Conservation (phyloP, 2,329 filamentous ascomycete genomes). For the Lecanoromycetidae sp. region DNA sequence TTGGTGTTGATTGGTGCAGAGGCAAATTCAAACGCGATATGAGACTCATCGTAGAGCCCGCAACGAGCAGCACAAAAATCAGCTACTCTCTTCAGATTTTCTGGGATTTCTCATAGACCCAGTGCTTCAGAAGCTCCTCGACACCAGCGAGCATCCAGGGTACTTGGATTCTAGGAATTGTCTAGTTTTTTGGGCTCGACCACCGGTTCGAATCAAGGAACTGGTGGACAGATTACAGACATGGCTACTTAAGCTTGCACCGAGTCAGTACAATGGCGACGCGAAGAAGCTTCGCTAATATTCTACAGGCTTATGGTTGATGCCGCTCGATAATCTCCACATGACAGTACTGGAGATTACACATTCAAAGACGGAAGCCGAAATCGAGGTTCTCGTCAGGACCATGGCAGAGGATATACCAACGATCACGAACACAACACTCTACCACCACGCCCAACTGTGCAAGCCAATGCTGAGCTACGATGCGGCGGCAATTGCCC, state of each 20-base stretch:
- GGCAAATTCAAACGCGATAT: conserved; percentile 58
- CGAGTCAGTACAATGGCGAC: conserved; percentile 58
- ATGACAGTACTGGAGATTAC: conserved; percentile 75
- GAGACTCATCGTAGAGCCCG: conserved; percentile 59
- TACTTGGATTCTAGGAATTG: conserved; percentile 70
- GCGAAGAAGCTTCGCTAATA: too few relatives aligned
- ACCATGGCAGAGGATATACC: conserved; percentile 45
- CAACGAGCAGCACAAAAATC: conserved; percentile 62
- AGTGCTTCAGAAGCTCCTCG: conserved; percentile 57
- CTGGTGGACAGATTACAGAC: conserved; percentile 59
- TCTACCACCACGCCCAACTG: conserved; percentile 56
- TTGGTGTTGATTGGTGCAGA: not conserved
- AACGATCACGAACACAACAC: conserved; percentile 53
- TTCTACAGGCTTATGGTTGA: conserved; percentile 65
- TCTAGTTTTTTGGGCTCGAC: conserved; percentile 78
- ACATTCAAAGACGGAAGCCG: conserved; percentile 59
- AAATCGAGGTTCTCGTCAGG: conserved; percentile 53
- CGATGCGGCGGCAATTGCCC: conserved; percentile 70
- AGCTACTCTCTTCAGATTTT: conserved; percentile 59
- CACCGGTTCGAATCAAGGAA: conserved; percentile 56
- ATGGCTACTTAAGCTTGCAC: conserved; percentile 50
- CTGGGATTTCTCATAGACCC: conserved; percentile 62
- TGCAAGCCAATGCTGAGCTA: conserved; percentile 74
- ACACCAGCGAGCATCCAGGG: conserved; percentile 50
- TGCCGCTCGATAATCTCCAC: conserved; percentile 67